Conservation (phyloP, 495 filamentous ascomycete genomes). For the Xylaria flabelliformis region DNA sequence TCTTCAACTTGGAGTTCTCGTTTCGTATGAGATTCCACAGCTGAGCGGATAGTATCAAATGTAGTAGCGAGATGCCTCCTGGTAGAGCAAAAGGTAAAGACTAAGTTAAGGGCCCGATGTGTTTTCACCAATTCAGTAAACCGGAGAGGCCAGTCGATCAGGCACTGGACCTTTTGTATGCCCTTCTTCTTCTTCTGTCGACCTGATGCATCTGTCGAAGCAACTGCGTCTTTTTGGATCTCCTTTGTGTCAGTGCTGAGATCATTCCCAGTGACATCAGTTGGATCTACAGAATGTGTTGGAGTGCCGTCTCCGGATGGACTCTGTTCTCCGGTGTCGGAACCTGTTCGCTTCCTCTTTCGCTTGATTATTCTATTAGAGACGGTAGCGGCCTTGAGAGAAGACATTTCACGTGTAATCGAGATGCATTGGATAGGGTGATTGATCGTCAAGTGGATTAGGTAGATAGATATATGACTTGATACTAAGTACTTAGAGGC, state of each 20-base stretch:
- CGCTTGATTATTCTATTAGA: conserved; percentile 57
- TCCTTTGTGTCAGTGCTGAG: background rate
- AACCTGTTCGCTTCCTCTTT: conserved; percentile 60
- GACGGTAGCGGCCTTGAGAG: conserved; percentile 61
- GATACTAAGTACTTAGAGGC: too few relatives aligned
- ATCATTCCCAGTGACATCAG: background rate
- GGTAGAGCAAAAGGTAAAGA: conserved; percentile 93
- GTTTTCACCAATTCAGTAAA: conserved; percentile 77
- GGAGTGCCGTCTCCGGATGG: background rate
- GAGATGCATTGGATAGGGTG: conserved; percentile 34
- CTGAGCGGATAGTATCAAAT: conserved; percentile 81
- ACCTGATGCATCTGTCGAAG: conserved; percentile 10
- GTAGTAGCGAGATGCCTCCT: conserved; percentile 91
- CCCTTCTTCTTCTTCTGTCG: conserved; percentile 33
- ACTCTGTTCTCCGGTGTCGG: conserved; percentile 29
- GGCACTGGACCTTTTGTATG: conserved; percentile 28
- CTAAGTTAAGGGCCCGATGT: conserved; percentile 85
- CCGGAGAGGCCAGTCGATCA: conserved; percentile 70
- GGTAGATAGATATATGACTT: background rate
- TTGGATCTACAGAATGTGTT: background rate
- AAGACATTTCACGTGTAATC: conserved; percentile 54
- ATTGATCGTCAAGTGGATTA: background rate
- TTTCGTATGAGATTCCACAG: conserved; percentile 84
- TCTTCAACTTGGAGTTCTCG: conserved; percentile 73
- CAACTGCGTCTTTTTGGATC: conserved; percentile 34